Percentiles rank a stretch among this genome's conserved stretches.
Evolutionary conservation across 441 rosid genomes (phyloP).

Genomic region (Viola pubescens): DNA sequence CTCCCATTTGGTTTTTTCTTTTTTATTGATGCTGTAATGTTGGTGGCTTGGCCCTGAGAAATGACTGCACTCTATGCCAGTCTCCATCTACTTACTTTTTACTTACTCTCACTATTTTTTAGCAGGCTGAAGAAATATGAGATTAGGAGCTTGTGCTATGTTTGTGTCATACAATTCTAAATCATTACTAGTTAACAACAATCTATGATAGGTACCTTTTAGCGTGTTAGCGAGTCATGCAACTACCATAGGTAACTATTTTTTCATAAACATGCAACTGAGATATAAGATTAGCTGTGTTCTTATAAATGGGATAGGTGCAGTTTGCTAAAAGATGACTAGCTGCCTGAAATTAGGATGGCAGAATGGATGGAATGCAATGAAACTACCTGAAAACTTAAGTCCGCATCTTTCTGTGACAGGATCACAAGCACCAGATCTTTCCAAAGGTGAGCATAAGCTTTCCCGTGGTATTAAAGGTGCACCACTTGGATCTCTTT

Average conservation of each 20-base stretch:
- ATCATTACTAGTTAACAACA: no score
- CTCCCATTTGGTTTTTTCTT: neutral
- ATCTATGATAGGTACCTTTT: neutral
- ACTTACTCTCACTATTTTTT: no score
- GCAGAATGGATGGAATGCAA: neutral
- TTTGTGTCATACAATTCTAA: no score
- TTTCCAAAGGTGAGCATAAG: constrained; percentile 55
- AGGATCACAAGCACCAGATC: constrained; percentile 50
- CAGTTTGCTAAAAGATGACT: neutral
- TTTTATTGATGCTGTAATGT: neutral
- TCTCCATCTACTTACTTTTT: no score
- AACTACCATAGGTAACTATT: neutral
- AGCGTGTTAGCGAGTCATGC: neutral
- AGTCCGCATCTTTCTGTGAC: constrained; percentile 12
- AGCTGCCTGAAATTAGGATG: neutral
- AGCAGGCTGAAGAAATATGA: no score
- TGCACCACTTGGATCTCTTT: constrained; percentile 75
- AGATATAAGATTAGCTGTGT: neutral
- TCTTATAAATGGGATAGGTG: neutral
- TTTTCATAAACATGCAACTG: neutral
- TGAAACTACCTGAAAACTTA: neutral
- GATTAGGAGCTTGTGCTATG: neutral
- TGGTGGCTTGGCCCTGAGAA: no score
- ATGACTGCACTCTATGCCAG: no score
- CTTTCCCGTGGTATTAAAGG: constrained; percentile 83